These are phyloP conservation scores for Nidularia pulvinata DNA, from an alignment of 768 basidiomycete genomes.

Conservation along the genomic window DNA sequence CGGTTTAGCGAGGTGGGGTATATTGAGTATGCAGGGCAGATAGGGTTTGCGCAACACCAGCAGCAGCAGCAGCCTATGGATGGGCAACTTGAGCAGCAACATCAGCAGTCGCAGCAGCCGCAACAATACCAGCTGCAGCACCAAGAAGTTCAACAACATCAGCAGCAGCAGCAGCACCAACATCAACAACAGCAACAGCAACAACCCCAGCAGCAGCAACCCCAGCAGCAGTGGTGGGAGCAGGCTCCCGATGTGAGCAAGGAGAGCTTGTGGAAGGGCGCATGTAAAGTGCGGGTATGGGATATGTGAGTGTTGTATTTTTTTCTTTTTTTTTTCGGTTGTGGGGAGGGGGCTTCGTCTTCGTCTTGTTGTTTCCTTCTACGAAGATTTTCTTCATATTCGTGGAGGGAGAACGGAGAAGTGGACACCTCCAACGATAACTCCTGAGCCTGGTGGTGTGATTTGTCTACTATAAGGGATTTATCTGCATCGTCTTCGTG, in stretches of 20 bases:
- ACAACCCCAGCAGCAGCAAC: constrained; percentile 10
- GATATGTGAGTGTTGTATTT: constrained; percentile 17
- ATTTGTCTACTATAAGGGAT: not conserved
- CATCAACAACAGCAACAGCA: constrained; percentile 8
- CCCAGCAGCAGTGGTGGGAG: constrained; percentile 14
- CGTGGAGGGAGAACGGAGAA: not conserved
- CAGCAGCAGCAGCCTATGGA: constrained; percentile 4
- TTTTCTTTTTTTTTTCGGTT: not conserved
- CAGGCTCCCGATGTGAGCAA: constrained; percentile 10
- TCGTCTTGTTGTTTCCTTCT: no score
- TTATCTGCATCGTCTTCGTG: not conserved
- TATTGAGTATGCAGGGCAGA: not conserved
- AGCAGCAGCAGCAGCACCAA: not conserved
- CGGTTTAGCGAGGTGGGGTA: not conserved
- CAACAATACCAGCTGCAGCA: constrained; percentile 1
- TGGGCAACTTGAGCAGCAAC: constrained; percentile 1
- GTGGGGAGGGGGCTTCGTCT: no score
- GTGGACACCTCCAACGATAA: not conserved
- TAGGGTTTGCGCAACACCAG: not conserved
- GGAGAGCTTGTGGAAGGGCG: constrained; percentile 18
- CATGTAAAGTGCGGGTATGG: constrained; percentile 20
- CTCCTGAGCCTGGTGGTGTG: not conserved
- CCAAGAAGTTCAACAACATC: not conserved
- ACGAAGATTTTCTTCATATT: not conserved
- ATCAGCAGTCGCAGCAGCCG: not conserved